A percentile compares a stretch with the other conserved stretches of the same genome.
Evolutionary conservation across 169 alveolate genomes (phyloP).

Genomic region (Miamiensis avidus): DNA sequence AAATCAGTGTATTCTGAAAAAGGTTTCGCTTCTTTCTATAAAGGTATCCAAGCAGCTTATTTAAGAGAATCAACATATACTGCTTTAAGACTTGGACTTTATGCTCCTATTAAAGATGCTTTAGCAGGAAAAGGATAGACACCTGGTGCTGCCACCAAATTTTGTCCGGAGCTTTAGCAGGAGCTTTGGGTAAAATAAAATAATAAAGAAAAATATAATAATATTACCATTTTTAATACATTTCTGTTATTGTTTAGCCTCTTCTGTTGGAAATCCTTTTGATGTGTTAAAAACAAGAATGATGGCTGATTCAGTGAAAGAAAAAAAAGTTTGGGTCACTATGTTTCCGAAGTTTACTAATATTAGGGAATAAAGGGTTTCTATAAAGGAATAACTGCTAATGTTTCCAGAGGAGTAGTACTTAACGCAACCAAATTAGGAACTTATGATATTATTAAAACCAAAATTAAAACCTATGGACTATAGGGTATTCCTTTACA

Average conservation of each 20-base stretch:
- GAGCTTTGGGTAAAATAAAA: background rate
- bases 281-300: background rate
- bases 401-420: background rate
- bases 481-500: background rate
- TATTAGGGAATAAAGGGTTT: background rate
- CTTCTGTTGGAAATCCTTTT: background rate
- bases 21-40: background rate
- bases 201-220: no score
- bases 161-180: background rate
- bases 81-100: background rate
- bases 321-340: background rate
- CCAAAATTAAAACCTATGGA: no score
- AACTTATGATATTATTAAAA: background rate
- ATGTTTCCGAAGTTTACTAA: background rate
- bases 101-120: background rate
- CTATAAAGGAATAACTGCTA: background rate
- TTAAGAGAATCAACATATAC: background rate
- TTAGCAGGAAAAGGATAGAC: background rate
- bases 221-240: no score
- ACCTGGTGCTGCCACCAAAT: background rate
- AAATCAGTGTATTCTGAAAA: background rate
- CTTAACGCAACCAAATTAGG: background rate
- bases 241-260: no score
- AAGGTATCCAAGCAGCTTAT: background rate
- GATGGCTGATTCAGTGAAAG: background rate